Percentiles rank a stretch among this genome's conserved stretches.
phyloP scores from a whole-genome alignment of 2,329 filamentous ascomycete genomes.

The Ceratocystis cacaofunesta region DNA sequence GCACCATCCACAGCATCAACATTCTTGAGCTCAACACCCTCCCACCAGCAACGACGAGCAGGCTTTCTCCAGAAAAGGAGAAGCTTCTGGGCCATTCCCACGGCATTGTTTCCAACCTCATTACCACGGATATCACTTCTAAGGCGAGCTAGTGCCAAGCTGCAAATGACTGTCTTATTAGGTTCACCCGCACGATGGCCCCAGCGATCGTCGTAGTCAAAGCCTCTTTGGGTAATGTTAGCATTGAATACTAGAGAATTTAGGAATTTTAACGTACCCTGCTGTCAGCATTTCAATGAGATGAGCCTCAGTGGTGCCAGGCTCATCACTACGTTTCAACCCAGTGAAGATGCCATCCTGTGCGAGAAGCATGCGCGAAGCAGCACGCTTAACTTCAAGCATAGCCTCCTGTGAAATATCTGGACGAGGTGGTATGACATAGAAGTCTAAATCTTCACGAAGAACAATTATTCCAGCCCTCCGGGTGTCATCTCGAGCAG shows the following conservation, averaged over 20 bases:
- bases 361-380: conserved; percentile 67
- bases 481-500: conserved; percentile 58
- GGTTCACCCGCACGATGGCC: conserved; percentile 94
- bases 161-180: conserved; percentile 97
- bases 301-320: conserved; percentile 92
- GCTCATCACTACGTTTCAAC: conserved; percentile 84
- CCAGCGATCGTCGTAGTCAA: conserved; percentile 91
- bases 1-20: conserved; percentile 83
- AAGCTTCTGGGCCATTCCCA: conserved; percentile 97
- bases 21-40: conserved; percentile 79
- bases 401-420: conserved; percentile 81
- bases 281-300: conserved; percentile 98
- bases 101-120: conserved; percentile 58
- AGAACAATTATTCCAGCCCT: conserved; percentile 95
- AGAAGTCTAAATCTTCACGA: conserved; percentile 92
- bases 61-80: conserved; percentile 97
- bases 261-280: conserved; percentile 47
- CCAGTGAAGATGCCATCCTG: conserved; percentile 96
- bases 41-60: conserved; percentile 95
- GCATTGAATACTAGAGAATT: conserved; percentile 2
- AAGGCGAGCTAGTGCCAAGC: conserved; percentile 78
- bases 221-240: conserved; percentile 47
- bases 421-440: conserved; percentile 73
- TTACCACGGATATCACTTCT: conserved; percentile 82
- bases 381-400: conserved; percentile 90